A percentile compares a stretch with the other conserved stretches of the same genome.
Evolutionary conservation across 352 stramenopile genomes (phyloP).

Genomic region (Pythium vanterpoolii): DNA sequence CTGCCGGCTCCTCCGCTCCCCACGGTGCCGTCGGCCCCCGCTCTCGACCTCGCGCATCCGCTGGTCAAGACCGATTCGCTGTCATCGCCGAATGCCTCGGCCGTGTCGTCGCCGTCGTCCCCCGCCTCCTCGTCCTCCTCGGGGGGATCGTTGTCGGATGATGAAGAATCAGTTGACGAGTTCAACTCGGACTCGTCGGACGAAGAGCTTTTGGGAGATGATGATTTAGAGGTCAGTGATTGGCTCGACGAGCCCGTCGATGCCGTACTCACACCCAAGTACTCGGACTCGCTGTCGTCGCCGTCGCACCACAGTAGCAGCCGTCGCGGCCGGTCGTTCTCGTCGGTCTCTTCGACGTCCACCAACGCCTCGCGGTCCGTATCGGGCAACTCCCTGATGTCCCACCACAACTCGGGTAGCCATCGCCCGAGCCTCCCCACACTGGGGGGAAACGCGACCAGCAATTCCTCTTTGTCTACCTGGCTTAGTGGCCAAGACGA

Average conservation of each 20-base stretch:
- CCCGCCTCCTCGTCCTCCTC: too few species aligned
- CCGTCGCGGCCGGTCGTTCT: slow-evolving; percentile 34
- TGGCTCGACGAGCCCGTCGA: slow-evolving; percentile 76
- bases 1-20: neutral
- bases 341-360: slow-evolving; percentile 57
- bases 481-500: slow-evolving; percentile 73
- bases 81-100: neutral
- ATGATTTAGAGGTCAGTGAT: slow-evolving; percentile 63
- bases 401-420: slow-evolving; percentile 14
- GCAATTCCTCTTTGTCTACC: slow-evolving; percentile 46
- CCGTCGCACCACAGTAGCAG: slow-evolving; percentile 31
- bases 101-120: neutral
- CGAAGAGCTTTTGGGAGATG: slow-evolving; percentile 36
- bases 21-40: neutral
- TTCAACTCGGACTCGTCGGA: slow-evolving; percentile 18
- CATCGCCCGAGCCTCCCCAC: slow-evolving; percentile 11
- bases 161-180: slow-evolving; percentile 20
- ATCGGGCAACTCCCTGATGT: slow-evolving; percentile 22
- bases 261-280: slow-evolving; percentile 48
- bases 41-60: neutral
- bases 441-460: slow-evolving; percentile 36
- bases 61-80: neutral
- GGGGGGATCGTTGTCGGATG: slow-evolving; percentile 15
- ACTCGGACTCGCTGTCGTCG: slow-evolving; percentile 43
- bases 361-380: slow-evolving; percentile 29